Percentiles rank a stretch among this genome's conserved stretches.
phyloP scores from a whole-genome alignment of 208 protist species.

The Acanthamoeba triangularis region DNA sequence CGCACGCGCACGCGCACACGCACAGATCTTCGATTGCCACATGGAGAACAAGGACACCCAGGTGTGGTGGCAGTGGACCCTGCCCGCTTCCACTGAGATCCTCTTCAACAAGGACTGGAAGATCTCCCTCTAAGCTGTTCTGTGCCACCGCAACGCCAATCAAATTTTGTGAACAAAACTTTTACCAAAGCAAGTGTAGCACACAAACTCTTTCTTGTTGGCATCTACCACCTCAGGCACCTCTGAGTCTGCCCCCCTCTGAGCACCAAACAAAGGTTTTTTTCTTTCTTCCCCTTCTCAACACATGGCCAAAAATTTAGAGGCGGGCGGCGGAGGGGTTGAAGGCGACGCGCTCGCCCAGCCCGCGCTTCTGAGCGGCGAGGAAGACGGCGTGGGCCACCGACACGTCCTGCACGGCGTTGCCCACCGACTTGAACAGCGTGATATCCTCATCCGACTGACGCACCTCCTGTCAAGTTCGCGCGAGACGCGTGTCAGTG shows the following conservation, averaged over 20 bases:
- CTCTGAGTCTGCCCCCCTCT: too few species aligned
- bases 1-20: background rate
- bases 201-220: too few species aligned
- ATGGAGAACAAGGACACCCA: constrained; percentile 72
- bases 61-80: constrained; percentile 76
- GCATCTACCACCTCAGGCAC: too few species aligned
- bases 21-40: constrained; percentile 81
- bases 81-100: constrained; percentile 12
- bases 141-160: too few species aligned
- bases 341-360: constrained; percentile 13
- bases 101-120: constrained; percentile 82
- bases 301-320: background rate
- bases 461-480: constrained; percentile 7
- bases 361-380: background rate
- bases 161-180: too few species aligned
- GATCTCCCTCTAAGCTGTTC: constrained; percentile 61
- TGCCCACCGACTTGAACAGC: constrained; percentile 72
- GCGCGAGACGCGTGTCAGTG: background rate
- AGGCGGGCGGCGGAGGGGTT: constrained; percentile 6
- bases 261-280: too few species aligned
- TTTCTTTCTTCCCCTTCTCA: too few species aligned
- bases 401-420: constrained; percentile 68
- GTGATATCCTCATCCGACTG: constrained; percentile 55
- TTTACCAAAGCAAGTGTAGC: too few species aligned
- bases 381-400: background rate